Evolutionary conservation across 2,329 filamentous ascomycete species (phyloP).

Genomic region (Diaporthe capsici): DNA sequence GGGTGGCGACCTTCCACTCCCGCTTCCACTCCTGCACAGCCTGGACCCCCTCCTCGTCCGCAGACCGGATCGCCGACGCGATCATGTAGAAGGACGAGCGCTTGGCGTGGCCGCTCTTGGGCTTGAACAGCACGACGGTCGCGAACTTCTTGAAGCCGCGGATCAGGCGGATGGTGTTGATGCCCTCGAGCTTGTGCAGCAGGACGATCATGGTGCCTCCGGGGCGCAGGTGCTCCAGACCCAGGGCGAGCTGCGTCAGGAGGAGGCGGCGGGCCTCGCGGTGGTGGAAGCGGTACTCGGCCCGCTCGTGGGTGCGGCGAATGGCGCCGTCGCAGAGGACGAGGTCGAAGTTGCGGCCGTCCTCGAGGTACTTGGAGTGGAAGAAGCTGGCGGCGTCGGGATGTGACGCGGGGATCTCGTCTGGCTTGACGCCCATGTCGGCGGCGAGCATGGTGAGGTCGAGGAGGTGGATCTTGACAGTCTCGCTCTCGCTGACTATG

Average conservation of each 20-base stretch:
- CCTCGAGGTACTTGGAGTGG: conserved; percentile 46
- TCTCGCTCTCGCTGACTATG: conserved; percentile 44
- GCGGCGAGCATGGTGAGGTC: conserved; percentile 67
- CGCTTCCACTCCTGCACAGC: conserved; percentile 58
- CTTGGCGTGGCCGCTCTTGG: conserved; percentile 53
- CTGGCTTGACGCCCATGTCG: conserved; percentile 56
- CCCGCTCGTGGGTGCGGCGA: conserved; percentile 54
- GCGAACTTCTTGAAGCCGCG: conserved; percentile 59
- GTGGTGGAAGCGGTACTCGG: conserved; percentile 49
- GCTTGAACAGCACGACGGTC: conserved; percentile 60
- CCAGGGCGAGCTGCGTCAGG: conserved; percentile 58
- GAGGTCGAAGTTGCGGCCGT: conserved; percentile 60
- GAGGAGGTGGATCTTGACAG: conserved; percentile 47
- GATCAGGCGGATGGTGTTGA: conserved; percentile 55
- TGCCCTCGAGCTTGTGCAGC: conserved; percentile 62
- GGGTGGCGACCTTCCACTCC: conserved; percentile 56
- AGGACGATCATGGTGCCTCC: conserved; percentile 67
- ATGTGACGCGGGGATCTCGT: conserved; percentile 50
- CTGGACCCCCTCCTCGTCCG: conserved; percentile 48
- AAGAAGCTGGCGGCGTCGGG: conserved; percentile 50
- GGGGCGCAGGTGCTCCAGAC: conserved; percentile 58
- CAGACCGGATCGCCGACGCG: conserved; percentile 57
- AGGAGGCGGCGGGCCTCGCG: conserved; percentile 55
- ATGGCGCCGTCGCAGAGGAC: conserved; percentile 64
- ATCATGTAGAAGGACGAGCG: conserved; percentile 68